Evolutionary conservation across 2,329 filamentous ascomycete species (phyloP).

Genomic region (Colletotrichum siamense): DNA sequence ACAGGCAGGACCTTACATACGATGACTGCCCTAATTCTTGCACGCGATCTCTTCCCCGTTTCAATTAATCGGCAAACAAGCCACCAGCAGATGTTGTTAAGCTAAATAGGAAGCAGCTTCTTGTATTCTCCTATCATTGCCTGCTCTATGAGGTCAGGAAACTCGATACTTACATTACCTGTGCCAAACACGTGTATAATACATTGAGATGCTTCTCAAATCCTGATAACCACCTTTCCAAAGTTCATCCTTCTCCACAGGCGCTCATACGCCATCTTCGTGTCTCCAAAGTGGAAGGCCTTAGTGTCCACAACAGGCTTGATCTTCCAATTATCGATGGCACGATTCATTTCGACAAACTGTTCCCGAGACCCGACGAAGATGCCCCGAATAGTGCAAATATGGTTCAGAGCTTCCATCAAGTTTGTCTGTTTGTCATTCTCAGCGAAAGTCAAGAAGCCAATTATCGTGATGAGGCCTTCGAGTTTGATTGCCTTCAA

Average conservation of each 20-base stretch:
- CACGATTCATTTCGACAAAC: not conserved
- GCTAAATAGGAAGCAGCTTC: too few relatives aligned
- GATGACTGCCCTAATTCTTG: too few relatives aligned
- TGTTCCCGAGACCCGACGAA: not conserved
- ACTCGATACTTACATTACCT: too few relatives aligned
- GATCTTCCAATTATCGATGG: not conserved
- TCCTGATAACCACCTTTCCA: not conserved
- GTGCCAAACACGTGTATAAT: too few relatives aligned
- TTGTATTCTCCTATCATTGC: too few relatives aligned
- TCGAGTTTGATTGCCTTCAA: not conserved
- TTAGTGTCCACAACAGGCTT: fast-evolving
- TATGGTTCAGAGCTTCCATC: not conserved
- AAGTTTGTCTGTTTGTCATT: not conserved
- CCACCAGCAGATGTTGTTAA: too few relatives aligned
- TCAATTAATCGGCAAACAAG: too few relatives aligned
- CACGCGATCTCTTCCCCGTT: too few relatives aligned
- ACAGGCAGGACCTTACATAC: too few relatives aligned
- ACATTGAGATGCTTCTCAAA: too few relatives aligned
- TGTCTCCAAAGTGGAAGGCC: fast-evolving
- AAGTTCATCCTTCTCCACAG: too few relatives aligned
- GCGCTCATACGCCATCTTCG: not conserved
- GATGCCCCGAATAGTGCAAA: not conserved
- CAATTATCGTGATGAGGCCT: not conserved
- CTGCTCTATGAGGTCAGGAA: too few relatives aligned
- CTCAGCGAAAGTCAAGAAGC: not conserved